A percentile compares a stretch with the other conserved stretches of the same genome.
phyloP scores from a whole-genome alignment of 345 rosid species.

The Fremontodendron californicum region DNA sequence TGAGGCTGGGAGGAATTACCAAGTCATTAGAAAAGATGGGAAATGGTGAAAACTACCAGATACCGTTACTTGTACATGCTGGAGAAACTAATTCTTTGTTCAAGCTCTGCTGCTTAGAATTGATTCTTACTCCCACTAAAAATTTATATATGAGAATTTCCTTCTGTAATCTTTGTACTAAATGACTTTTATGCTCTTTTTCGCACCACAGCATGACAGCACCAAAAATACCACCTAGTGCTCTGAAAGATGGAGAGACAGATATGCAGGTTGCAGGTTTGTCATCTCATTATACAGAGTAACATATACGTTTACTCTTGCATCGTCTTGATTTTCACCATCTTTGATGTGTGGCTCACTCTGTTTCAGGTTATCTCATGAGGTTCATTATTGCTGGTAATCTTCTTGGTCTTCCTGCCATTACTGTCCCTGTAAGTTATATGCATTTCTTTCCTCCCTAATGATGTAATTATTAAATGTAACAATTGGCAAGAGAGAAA shows the following conservation, averaged over 20 bases:
- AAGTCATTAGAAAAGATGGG: background rate
- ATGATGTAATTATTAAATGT: background rate
- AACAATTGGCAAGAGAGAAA: background rate
- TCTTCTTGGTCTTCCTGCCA: slow-evolving; percentile 84
- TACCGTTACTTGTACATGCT: background rate
- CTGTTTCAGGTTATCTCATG: slow-evolving; percentile 64
- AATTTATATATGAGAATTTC: background rate
- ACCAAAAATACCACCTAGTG: slow-evolving; percentile 62
- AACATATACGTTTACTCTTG: background rate
- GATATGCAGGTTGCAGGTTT: slow-evolving; percentile 65
- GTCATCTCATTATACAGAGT: background rate
- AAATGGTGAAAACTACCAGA: background rate
- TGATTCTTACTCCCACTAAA: background rate
- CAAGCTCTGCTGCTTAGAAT: background rate
- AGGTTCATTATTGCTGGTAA: slow-evolving; percentile 56
- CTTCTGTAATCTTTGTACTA: background rate
- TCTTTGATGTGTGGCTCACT: background rate
- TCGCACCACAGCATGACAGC: slow-evolving; percentile 67
- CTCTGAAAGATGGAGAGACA: slow-evolving; percentile 75
- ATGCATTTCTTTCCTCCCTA: background rate
- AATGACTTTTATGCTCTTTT: background rate
- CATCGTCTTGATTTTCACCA: background rate
- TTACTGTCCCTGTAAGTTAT: slow-evolving; percentile 67
- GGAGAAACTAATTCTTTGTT: background rate
- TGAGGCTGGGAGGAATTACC: background rate